Evolutionary conservation across 352 stramenopile genomes (phyloP).

Genomic region (Globisporangium radiosum): DNA sequence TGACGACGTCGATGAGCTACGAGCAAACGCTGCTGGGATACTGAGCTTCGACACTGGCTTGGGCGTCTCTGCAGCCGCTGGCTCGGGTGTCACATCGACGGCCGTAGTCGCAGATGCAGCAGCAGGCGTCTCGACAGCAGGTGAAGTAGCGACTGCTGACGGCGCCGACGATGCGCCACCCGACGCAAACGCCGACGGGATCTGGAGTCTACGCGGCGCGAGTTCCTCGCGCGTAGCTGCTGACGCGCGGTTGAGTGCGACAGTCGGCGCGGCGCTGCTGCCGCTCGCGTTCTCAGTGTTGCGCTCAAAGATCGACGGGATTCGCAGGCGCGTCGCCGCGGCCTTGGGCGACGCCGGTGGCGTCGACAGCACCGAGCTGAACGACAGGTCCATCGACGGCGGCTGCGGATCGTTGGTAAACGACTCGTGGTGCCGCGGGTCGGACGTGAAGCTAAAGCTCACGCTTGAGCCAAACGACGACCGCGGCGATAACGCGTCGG

Average conservation of each 20-base stretch:
- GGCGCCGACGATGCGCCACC: not conserved
- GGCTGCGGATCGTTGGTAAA: conserved; percentile 7
- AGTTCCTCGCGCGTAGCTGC: conserved; percentile 22
- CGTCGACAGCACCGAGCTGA: conserved; percentile 12
- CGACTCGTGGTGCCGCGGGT: conserved; percentile 13
- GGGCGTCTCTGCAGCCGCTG: conserved; percentile 5
- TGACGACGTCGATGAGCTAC: conserved; percentile 7
- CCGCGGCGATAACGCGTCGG: conserved; percentile 8
- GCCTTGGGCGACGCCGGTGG: conserved; percentile 14
- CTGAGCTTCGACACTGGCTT: conserved; percentile 62
- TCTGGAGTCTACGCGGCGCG: conserved; percentile 10
- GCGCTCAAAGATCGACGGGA: conserved; percentile 50
- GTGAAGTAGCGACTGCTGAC: not conserved
- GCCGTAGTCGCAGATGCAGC: not conserved
- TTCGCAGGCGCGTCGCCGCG: conserved; percentile 36
- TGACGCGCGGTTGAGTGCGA: conserved; percentile 22
- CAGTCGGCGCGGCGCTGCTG: not conserved
- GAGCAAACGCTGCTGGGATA: conserved; percentile 41
- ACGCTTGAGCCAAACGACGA: conserved; percentile 12
- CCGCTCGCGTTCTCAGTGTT: conserved; percentile 11
- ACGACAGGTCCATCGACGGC: conserved; percentile 4
- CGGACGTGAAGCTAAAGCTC: conserved; percentile 19
- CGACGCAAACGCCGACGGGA: conserved; percentile 15
- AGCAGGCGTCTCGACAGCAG: not conserved
- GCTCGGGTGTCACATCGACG: not conserved